These are phyloP conservation scores for Castanea crenata DNA, from an alignment of 306 rosid species.

Conservation along the genomic window DNA sequence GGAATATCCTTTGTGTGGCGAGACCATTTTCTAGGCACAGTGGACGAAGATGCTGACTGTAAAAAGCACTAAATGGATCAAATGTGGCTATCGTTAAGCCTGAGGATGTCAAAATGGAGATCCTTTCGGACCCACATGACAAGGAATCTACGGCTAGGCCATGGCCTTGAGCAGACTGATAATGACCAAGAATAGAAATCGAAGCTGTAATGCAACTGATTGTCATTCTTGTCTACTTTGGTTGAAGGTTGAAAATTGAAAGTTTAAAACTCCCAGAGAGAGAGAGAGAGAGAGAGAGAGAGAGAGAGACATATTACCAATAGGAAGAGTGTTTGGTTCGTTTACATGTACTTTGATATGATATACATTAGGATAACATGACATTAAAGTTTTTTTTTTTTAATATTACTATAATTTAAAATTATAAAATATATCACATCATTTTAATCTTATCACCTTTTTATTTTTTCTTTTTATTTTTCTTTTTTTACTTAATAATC, in stretches of 20 bases:
- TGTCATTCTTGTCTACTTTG: neutral
- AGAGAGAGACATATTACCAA: too few species aligned
- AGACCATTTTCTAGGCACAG: neutral
- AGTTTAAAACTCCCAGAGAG: neutral
- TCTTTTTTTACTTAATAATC: too few species aligned
- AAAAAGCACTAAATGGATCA: neutral
- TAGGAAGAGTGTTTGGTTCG: too few species aligned
- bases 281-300: too few species aligned
- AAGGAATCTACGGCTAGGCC: neutral
- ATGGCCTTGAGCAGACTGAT: neutral
- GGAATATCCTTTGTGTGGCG: neutral
- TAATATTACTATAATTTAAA: too few species aligned
- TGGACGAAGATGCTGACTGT: neutral
- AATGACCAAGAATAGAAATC: neutral
- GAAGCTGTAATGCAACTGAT: neutral
- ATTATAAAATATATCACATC: too few species aligned
- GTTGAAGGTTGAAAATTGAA: neutral
- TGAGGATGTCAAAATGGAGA: neutral
- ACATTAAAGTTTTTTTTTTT: too few species aligned
- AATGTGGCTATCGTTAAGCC: neutral
- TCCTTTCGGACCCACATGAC: neutral
- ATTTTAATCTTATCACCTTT: too few species aligned
- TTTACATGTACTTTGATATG: fast-evolving
- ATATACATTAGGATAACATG: fast-evolving
- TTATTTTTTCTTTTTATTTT: too few species aligned